These are phyloP conservation scores for Voacanga thouarsii DNA, from an alignment of 257 asterid genomes.

Conservation along the genomic window DNA sequence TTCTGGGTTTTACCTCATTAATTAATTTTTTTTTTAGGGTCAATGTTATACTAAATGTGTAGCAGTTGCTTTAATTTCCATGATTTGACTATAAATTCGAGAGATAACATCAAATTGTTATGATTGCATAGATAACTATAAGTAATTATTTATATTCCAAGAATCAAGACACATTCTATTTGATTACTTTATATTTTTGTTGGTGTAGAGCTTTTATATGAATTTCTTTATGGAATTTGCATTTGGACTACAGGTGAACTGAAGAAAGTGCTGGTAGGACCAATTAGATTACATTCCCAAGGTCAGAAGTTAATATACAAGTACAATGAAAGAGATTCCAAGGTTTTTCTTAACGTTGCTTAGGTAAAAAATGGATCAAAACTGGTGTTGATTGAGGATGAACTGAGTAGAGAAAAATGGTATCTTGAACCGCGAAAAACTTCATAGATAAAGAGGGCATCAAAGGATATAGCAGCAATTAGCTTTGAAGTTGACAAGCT, in stretches of 20 bases:
- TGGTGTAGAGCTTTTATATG: background rate
- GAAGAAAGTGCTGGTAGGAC: conserved; percentile 66
- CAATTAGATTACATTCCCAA: conserved; percentile 57
- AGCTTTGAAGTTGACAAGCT: no score
- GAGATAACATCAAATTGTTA: background rate
- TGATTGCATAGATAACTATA: background rate
- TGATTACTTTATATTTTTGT: background rate
- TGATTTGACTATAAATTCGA: background rate
- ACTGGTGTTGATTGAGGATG: no score
- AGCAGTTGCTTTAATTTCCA: background rate
- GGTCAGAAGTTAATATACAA: conserved; percentile 71
- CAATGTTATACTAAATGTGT: background rate
- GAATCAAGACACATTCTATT: no score
- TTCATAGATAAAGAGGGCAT: no score
- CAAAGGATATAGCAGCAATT: no score
- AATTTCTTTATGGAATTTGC: background rate
- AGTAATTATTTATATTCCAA: background rate
- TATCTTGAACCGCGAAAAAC: no score
- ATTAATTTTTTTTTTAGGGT: no score
- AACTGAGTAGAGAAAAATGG: no score
- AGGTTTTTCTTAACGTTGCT: no score
- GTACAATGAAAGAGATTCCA: conserved; percentile 73
- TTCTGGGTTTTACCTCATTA: background rate
- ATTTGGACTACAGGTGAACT: conserved; percentile 53
- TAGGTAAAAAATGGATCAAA: no score